Percentiles rank a stretch among this genome's conserved stretches.
These are phyloP conservation scores for Cantharellus cinnabarinus DNA, from an alignment of 768 basidiomycete genomes.

Conservation along the genomic window DNA sequence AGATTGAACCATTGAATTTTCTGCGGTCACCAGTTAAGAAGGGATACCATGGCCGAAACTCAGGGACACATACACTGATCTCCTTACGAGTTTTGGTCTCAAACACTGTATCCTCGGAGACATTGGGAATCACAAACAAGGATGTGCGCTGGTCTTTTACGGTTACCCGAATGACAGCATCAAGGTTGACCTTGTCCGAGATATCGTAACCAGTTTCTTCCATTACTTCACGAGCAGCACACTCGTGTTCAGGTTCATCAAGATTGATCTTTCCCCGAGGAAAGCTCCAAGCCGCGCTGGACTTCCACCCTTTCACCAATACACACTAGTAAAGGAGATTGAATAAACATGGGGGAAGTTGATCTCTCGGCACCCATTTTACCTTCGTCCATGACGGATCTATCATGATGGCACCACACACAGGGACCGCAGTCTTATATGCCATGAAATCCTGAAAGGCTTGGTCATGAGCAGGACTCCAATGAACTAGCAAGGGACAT, in stretches of 20 bases:
- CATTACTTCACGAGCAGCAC: constrained; percentile 84
- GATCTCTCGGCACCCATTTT: background rate
- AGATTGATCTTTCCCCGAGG: constrained; percentile 99
- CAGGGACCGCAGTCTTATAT: constrained; percentile 92
- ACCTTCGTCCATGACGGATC: constrained; percentile 90
- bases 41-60: background rate
- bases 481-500: constrained; percentile 64
- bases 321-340: constrained; percentile 38
- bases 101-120: constrained; percentile 76
- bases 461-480: constrained; percentile 68
- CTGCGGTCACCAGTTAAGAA: constrained; percentile 21
- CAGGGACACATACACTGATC: constrained; percentile 56
- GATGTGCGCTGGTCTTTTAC: constrained; percentile 84
- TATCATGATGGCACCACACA: constrained; percentile 93
- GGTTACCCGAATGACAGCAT: constrained; percentile 61
- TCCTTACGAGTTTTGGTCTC: constrained; percentile 92
- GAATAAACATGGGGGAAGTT: no score
- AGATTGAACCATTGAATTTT: constrained; percentile 94
- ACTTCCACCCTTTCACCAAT: constrained; percentile 97
- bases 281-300: constrained; percentile 95
- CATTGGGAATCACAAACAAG: constrained; percentile 71
- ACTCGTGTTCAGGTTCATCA: constrained; percentile 60
- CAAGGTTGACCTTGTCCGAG: constrained; percentile 38
- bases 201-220: constrained; percentile 96
- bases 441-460: constrained; percentile 81